phyloP scores from a whole-genome alignment of 2,329 filamentous ascomycete genomes.

The Exophiala sideris region DNA sequence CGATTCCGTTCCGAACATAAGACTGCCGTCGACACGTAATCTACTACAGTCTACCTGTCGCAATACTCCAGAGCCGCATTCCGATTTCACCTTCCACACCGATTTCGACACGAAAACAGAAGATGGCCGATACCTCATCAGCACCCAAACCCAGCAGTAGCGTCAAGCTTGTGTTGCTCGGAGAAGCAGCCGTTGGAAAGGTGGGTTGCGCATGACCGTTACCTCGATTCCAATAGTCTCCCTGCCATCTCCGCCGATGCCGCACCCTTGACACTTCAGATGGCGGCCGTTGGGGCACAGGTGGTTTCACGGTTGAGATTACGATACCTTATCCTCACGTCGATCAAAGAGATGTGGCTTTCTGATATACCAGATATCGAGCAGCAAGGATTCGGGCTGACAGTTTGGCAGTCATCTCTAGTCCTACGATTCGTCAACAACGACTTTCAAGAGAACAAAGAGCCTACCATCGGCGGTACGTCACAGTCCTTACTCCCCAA shows the following conservation, averaged over 20 bases:
- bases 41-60: too few relatives aligned
- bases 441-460: constrained; percentile 99
- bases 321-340: constrained; percentile 19
- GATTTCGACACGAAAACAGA: background rate
- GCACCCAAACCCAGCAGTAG: constrained; percentile 95
- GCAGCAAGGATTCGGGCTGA: constrained; percentile 12
- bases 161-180: constrained; percentile 96
- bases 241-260: background rate
- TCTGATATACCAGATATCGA: background rate
- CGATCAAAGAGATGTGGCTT: background rate
- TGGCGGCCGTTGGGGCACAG: background rate
- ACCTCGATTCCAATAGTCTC: constrained; percentile 16
- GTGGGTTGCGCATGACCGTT: constrained; percentile 48
- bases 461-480: constrained; percentile 95
- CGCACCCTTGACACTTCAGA: constrained; percentile 1
- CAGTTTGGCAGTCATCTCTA: constrained; percentile 75
- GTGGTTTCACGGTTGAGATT: constrained; percentile 18
- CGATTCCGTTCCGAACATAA: too few relatives aligned
- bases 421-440: constrained; percentile 99
- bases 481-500: background rate
- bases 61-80: background rate
- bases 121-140: constrained; percentile 70
- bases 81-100: background rate
- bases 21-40: too few relatives aligned
- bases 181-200: constrained; percentile 98